Evolutionary conservation across 352 stramenopile genomes (phyloP).

Genomic region (Blastocystis hominis): DNA sequence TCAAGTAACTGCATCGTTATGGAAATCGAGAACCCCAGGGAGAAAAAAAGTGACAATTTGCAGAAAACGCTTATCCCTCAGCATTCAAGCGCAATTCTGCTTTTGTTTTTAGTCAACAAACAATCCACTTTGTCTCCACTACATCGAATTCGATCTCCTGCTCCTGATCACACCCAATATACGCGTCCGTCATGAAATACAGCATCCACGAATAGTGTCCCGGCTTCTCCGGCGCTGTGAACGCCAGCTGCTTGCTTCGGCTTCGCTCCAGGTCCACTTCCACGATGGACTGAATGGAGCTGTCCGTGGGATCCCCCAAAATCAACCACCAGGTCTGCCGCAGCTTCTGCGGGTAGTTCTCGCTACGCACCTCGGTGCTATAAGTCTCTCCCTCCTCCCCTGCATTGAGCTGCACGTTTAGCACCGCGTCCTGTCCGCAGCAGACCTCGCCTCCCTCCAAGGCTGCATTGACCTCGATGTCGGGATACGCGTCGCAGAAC

Average conservation of each 20-base stretch:
- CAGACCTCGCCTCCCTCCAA: constrained; percentile 65
- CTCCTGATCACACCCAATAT: constrained; percentile 92
- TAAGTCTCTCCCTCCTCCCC: constrained; percentile 70
- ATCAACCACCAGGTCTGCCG: constrained; percentile 96
- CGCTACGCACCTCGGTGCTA: background rate
- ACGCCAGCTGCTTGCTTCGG: constrained; percentile 81
- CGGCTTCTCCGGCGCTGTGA: constrained; percentile 82
- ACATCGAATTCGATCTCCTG: constrained; percentile 79
- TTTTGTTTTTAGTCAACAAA: no score
- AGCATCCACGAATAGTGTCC: constrained; percentile 86
- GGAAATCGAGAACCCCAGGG: background rate
- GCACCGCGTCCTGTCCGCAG: background rate
- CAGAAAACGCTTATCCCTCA: no score
- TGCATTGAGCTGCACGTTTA: background rate
- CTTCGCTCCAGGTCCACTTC: constrained; percentile 78
- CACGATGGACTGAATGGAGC: constrained; percentile 92
- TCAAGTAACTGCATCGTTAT: background rate
- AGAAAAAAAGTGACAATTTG: no score
- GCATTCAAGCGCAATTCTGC: no score
- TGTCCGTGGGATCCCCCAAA: constrained; percentile 84
- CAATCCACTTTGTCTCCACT: background rate
- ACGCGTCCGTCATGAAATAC: constrained; percentile 97
- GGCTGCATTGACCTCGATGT: constrained; percentile 85
- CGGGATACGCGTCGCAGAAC: constrained; percentile 98
- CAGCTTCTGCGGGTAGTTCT: constrained; percentile 76